Conservation (phyloP, 2,329 filamentous ascomycete genomes). For the Diaporthe nobilis region DNA sequence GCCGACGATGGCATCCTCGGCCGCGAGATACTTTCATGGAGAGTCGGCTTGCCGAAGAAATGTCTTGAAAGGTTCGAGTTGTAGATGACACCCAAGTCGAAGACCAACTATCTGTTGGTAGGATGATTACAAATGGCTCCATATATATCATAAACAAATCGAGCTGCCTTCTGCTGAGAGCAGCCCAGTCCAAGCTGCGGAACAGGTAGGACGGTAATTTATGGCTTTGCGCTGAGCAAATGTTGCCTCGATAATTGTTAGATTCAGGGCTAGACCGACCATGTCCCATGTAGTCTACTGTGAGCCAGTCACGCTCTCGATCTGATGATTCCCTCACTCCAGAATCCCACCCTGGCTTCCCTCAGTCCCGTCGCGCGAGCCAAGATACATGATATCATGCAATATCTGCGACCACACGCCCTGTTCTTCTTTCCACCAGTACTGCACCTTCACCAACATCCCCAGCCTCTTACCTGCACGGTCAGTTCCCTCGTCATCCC, state of each 20-base stretch:
- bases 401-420: slow-evolving; percentile 45
- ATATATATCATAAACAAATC: too few species aligned
- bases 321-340: neutral
- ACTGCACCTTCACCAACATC: slow-evolving; percentile 49
- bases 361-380: slow-evolving; percentile 47
- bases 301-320: neutral
- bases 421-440: slow-evolving; percentile 49
- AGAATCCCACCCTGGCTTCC: slow-evolving; percentile 40
- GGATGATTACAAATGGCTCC: too few species aligned
- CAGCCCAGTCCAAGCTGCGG: too few species aligned
- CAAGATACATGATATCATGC: slow-evolving; percentile 50
- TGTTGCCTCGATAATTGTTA: too few species aligned
- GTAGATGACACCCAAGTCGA: too few species aligned
- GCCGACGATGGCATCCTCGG: neutral
- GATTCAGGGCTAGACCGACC: too few species aligned
- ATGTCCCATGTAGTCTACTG: neutral
- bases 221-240: too few species aligned
- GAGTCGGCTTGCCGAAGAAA: neutral
- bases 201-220: too few species aligned
- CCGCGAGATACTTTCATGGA: neutral
- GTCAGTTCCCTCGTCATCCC: slow-evolving; percentile 43
- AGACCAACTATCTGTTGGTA: too few species aligned
- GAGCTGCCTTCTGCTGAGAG: too few species aligned
- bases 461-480: slow-evolving; percentile 17
- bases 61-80: neutral